phyloP scores from a whole-genome alignment of 306 rosid genomes.

The Sechiopsis laciniata region DNA sequence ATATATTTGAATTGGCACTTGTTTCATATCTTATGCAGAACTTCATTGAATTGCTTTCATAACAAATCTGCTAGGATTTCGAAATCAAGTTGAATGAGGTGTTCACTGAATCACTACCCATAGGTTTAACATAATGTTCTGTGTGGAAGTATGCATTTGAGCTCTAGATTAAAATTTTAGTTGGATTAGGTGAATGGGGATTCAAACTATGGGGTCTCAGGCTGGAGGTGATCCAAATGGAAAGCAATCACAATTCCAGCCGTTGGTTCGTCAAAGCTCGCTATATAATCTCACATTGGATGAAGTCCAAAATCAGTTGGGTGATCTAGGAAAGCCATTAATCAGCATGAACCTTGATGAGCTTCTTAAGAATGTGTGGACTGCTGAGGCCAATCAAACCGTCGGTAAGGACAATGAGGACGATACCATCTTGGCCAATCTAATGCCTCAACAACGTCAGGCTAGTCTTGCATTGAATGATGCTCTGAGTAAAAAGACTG shows the following conservation, averaged over 20 bases:
- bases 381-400: conserved; percentile 53
- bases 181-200: conserved; percentile 44
- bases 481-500: conserved; percentile 77
- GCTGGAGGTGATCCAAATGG: conserved; percentile 58
- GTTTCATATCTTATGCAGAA: conserved; percentile 13
- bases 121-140: conserved; percentile 12
- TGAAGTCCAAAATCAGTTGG: conserved; percentile 88
- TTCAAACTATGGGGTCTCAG: conserved; percentile 77
- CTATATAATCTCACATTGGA: conserved; percentile 81
- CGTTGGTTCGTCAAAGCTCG: conserved; percentile 61
- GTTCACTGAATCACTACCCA: conserved; percentile 5
- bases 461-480: conserved; percentile 62
- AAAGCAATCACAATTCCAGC: conserved; percentile 57
- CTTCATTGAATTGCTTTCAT: neutral
- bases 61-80: neutral
- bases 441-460: conserved; percentile 53
- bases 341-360: conserved; percentile 94
- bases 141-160: conserved; percentile 24
- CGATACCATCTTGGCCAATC: conserved; percentile 34
- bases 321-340: conserved; percentile 83
- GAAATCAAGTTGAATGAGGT: neutral
- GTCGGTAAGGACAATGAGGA: conserved; percentile 41
- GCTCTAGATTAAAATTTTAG: conserved; percentile 25
- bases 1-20: neutral
- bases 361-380: conserved; percentile 85